phyloP scores from a whole-genome alignment of 176 grass and related monocot genomes.

The Carex littledalei region DNA sequence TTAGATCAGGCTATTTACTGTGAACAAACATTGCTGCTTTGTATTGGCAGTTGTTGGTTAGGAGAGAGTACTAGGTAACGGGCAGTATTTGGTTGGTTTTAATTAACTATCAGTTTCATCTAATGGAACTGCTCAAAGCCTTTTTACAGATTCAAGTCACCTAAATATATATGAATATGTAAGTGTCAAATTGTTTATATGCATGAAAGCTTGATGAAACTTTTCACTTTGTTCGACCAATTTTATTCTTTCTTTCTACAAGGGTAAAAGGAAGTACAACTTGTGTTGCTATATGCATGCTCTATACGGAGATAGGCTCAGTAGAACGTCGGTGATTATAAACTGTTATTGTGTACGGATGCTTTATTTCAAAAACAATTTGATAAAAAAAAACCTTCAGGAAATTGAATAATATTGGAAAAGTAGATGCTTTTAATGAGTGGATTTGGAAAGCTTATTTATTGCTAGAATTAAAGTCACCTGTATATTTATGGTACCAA shows the following conservation, averaged over 20 bases:
- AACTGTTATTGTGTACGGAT: neutral
- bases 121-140: too few relatives aligned
- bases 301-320: neutral
- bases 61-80: too few relatives aligned
- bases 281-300: neutral
- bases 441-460: neutral
- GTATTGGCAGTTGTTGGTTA: too few relatives aligned
- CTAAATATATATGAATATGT: neutral
- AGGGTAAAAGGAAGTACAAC: neutral
- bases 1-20: neutral
- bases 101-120: too few relatives aligned
- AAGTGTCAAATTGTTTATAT: neutral
- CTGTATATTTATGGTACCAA: neutral
- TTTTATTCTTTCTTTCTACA: neutral
- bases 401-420: neutral
- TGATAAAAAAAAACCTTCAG: neutral
- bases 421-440: neutral
- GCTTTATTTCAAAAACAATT: neutral
- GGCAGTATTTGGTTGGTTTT: too few relatives aligned
- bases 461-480: neutral
- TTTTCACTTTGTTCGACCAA: neutral
- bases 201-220: neutral
- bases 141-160: neutral
- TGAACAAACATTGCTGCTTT: too few relatives aligned
- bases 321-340: neutral